Conservation (phyloP, 208 protist species). For the Acanthamoeba triangularis region DNA sequence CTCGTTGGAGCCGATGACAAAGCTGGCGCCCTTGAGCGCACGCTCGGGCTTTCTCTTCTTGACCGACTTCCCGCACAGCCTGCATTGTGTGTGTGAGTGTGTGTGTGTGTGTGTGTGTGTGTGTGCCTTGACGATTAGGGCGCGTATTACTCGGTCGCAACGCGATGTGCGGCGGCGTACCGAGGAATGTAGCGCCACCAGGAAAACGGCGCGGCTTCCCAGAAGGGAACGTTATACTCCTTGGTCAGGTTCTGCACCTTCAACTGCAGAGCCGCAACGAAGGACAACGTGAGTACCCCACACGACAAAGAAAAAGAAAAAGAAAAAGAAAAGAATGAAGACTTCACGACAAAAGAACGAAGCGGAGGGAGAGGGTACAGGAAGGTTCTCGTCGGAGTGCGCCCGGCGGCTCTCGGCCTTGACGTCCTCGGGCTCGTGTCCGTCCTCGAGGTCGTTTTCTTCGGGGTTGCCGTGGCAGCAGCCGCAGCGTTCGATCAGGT, state of each 20-base stretch:
- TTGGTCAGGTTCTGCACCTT: constrained; percentile 40
- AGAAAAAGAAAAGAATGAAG: neutral
- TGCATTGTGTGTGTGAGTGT: too few relatives aligned
- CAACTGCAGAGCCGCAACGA: neutral
- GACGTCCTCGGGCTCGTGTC: neutral
- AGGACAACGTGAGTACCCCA: neutral
- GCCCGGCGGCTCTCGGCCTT: neutral
- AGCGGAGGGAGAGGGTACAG: neutral
- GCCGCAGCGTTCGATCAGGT: neutral
- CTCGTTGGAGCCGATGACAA: neutral
- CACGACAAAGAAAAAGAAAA: too few relatives aligned
- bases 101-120: too few relatives aligned
- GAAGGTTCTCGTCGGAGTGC: constrained; percentile 2
- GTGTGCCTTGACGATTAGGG: neutral
- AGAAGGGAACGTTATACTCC: constrained; percentile 21
- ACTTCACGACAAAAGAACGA: too few relatives aligned
- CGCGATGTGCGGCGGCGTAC: neutral
- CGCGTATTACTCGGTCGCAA: neutral
- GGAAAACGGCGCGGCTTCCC: neutral
- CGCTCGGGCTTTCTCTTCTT: neutral
- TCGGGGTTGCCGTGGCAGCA: neutral
- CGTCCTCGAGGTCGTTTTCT: constrained; percentile 12
- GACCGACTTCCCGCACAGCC: neutral
- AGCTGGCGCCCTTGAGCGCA: constrained; percentile 30
- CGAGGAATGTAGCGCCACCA: constrained; percentile 22